Evolutionary conservation across 768 basidiomycete genomes (phyloP), one percentile per base, ranked within the genome.

Genomic region (Pulveroboletus sp.): DNA sequence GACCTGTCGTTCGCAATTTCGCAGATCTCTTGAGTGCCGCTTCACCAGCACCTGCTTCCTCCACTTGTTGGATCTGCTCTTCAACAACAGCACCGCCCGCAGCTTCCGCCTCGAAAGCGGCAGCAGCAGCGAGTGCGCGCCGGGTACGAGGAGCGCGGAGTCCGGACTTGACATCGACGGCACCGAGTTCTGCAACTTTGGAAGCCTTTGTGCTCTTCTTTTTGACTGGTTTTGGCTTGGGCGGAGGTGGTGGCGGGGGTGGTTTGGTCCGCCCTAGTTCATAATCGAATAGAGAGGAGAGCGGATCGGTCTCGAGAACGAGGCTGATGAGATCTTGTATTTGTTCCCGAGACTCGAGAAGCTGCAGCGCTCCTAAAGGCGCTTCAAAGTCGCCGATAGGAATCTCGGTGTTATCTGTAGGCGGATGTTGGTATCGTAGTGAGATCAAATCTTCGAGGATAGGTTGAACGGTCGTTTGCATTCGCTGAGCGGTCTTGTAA

Each of bases 381-480:
- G 88, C 83, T 65, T 94, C 93, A 21, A 94, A 77, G 59, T 90
- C 81, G 21, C 91, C 89, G 15, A 86, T 63, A 10, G 31, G 11
- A 14, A 1, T 51, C n/a, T 42, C 65, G 18, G 41, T 10, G 11
- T 43, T 8, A n/a, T 47, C 43, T 17, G 54, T 6, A 33, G 35
- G 49, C 0, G 55, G 31, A 44, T 68, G 60, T 32, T 45, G 50
- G 10, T 55, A 8, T 18, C 61, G 45, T 5, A 63, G 49, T 2
- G 63, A 45, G 8, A 40, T 30, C 40, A 70, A 44, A 8, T 68
- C 67, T 36, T 59, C 53, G 27, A 70, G 62, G 43, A 80, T 64
- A 1, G 73, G 70, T 18, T 63, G 63, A 32, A 73, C 61, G 33
- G 62, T 63, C 3, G 64, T 69, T 60, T 80, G 78, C 53, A 96